These are phyloP conservation scores for Escallonia rubra DNA, from an alignment of 129 eudicot genomes.

Conservation along the genomic window DNA sequence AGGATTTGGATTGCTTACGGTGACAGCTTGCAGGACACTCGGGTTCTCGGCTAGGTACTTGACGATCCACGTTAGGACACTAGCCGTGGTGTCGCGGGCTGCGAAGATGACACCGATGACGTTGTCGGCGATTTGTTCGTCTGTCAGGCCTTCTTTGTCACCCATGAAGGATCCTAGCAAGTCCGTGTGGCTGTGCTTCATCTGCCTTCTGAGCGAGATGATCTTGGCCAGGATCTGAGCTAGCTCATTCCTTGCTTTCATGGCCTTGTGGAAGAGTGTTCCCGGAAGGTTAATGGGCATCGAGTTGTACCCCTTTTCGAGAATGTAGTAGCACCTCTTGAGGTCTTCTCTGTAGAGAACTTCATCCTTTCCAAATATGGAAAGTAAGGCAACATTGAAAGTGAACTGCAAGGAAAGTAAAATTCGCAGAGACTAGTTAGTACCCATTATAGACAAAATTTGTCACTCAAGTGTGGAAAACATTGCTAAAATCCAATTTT, in stretches of 20 bases:
- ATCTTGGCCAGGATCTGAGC: slow-evolving; percentile 87
- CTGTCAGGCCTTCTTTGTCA: slow-evolving; percentile 77
- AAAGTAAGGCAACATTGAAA: slow-evolving; percentile 89
- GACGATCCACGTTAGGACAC: slow-evolving; percentile 90
- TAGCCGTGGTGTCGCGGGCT: slow-evolving; percentile 94
- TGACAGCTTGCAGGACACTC: slow-evolving; percentile 76
- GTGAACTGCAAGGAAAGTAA: slow-evolving; percentile 54
- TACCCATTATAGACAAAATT: neutral
- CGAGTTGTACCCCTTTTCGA: slow-evolving; percentile 94
- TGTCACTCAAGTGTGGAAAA: neutral
- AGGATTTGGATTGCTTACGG: slow-evolving; percentile 39
- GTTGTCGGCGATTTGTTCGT: slow-evolving; percentile 94
- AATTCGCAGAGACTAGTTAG: neutral
- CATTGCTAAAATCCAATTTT: neutral
- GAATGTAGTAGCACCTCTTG: slow-evolving; percentile 81
- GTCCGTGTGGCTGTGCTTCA: slow-evolving; percentile 42
- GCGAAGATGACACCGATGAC: slow-evolving; percentile 94
- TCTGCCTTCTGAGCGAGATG: slow-evolving; percentile 48
- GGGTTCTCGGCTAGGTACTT: slow-evolving; percentile 87
- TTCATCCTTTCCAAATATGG: slow-evolving; percentile 90
- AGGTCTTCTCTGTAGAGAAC: slow-evolving; percentile 81
- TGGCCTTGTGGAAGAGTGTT: slow-evolving; percentile 82
- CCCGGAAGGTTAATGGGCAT: slow-evolving; percentile 94
- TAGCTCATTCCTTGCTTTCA: slow-evolving; percentile 83
- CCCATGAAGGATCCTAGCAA: slow-evolving; percentile 84